These are phyloP conservation scores for Hura crepitans DNA, from an alignment of 441 rosid genomes.

Conservation along the genomic window DNA sequence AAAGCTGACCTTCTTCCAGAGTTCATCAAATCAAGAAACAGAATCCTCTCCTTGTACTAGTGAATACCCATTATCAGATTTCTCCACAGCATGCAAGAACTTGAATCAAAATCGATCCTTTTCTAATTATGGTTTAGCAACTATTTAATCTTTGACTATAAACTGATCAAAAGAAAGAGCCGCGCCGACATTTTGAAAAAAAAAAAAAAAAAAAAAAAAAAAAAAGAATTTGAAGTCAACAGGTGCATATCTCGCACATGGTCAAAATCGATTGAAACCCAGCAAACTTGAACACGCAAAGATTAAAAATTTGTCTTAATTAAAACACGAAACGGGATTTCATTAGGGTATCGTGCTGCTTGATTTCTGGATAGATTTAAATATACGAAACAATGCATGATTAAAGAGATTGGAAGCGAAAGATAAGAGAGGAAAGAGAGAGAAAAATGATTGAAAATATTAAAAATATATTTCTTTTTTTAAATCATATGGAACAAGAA, in stretches of 20 bases:
- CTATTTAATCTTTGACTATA: slow-evolving; percentile 16
- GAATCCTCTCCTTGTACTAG: background rate
- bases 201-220: no score
- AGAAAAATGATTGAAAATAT: background rate
- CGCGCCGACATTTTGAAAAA: slow-evolving; percentile 25
- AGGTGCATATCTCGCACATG: background rate
- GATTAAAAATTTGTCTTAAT: background rate
- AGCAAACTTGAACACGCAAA: background rate
- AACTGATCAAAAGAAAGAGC: slow-evolving; percentile 23
- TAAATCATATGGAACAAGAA: background rate
- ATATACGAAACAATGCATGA: background rate
- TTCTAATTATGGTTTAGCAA: background rate
- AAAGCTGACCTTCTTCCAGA: slow-evolving; percentile 18
- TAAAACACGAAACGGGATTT: background rate
- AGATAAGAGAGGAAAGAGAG: background rate
- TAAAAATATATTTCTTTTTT: background rate
- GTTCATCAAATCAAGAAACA: background rate
- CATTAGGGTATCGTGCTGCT: background rate
- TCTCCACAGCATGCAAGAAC: background rate
- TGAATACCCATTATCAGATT: slow-evolving; percentile 14
- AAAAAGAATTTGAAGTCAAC: slow-evolving; percentile 9
- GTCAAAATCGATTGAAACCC: slow-evolving; percentile 2
- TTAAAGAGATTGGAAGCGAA: background rate
- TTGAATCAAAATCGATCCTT: slow-evolving; percentile 2
- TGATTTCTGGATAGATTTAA: background rate